Evolutionary conservation across 208 protist genomes (phyloP), one percentile per base, ranked within the genome.

Genomic region (Wallacemonas collosoma): DNA sequence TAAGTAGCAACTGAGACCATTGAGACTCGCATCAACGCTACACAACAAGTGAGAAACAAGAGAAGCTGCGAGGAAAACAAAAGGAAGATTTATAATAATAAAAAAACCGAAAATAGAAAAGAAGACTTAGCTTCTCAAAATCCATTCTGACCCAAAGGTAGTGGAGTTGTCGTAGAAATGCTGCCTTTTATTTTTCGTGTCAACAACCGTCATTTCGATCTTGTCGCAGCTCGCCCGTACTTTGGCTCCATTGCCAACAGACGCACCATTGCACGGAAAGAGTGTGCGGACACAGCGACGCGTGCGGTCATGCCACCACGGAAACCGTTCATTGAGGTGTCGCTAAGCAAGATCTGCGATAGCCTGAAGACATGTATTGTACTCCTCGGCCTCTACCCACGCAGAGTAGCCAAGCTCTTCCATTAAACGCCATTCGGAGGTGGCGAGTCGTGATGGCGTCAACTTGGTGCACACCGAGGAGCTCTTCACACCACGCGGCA

Each of bases 381-480:
- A 88, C 76, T 85, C 79, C 7, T 64, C 53, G 26, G 43, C 54
- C 26, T 68, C 55, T 3, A 88, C 82, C 60, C 75, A 82, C 1
- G 73, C 73, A 1, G 71, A 63, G 76, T 54, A 81, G 44, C 68
- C 70, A 26, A 85, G 73, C 35, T 77, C 71, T 55, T 76, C 43
- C 53, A 79, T 82, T 1, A 88, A 57, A 35, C 73, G 79, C 69
- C 80, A 76, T 71, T 88, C 82, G 26, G 75, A 81, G 38, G 76
- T 66, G 6, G 76, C 63, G 35, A 88, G 71, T 17, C 63, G 76
- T 6, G 64, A 70, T 3, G 79, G 63, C 5, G 58, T 39, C 2
- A 88, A 39, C 14, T 26, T 44, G 35, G 41, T 41, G 12, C 5
- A 6, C n/a, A 62, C 48, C 11, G 47, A 41, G 6, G 54, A 45